Conservation (phyloP, 371 early-diverging fungal genomes). For the Mortierella sp. region DNA sequence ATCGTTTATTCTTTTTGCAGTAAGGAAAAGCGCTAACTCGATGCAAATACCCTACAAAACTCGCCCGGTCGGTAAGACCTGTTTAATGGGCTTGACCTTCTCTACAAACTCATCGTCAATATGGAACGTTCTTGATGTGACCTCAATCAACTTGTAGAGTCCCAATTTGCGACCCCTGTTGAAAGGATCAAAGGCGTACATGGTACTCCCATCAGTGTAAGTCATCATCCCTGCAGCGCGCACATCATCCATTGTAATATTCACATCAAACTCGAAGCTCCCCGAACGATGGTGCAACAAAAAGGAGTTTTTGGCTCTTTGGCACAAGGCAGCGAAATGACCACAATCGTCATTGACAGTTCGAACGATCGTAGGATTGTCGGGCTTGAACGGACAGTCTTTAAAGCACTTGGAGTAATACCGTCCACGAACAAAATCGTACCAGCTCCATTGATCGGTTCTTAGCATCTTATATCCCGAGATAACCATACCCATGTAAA, state of each 20-base stretch:
- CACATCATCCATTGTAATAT: slow-evolving; percentile 8
- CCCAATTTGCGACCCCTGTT: neutral
- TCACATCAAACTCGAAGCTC: slow-evolving; percentile 5
- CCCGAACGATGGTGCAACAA: slow-evolving; percentile 5
- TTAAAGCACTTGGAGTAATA: slow-evolving; percentile 1
- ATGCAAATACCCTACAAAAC: neutral
- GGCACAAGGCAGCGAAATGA: neutral
- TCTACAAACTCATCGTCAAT: slow-evolving; percentile 9
- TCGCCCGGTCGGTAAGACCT: neutral
- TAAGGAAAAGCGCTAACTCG: neutral
- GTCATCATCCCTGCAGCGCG: slow-evolving; percentile 3
- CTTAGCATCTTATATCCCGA: slow-evolving; percentile 13
- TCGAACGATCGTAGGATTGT: slow-evolving; percentile 2
- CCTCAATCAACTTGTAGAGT: slow-evolving; percentile 6
- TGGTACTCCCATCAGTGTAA: slow-evolving; percentile 5
- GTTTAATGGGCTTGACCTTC: slow-evolving; percentile 10
- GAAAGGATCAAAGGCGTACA: slow-evolving; percentile 11
- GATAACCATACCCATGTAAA: slow-evolving; percentile 5
- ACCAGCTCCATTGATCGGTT: slow-evolving; percentile 12
- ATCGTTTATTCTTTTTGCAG: neutral
- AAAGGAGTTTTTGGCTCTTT: slow-evolving; percentile 2
- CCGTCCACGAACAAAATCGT: slow-evolving; percentile 9
- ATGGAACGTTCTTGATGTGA: neutral
- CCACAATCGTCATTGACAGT: slow-evolving; percentile 7
- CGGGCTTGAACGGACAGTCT: slow-evolving; percentile 1